Conservation (phyloP, 2,329 filamentous ascomycete species). For the Claviceps spartinae region DNA sequence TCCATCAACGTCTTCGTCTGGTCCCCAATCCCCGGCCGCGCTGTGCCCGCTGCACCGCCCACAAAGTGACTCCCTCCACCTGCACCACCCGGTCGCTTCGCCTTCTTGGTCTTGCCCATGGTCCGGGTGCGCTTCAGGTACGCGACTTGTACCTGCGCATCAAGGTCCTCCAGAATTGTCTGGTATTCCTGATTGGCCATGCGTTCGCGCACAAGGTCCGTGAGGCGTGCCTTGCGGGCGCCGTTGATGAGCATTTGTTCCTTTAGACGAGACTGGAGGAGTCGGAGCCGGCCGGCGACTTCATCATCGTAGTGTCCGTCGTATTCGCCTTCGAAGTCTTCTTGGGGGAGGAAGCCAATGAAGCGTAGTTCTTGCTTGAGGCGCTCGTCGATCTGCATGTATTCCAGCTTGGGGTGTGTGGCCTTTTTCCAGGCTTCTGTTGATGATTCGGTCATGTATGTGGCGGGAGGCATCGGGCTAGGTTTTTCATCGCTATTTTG, state of each 20-base stretch:
- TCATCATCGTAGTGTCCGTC: slow-evolving; percentile 89
- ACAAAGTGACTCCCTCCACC: slow-evolving; percentile 54
- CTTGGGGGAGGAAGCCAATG: slow-evolving; percentile 69
- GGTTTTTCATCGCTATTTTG: slow-evolving; percentile 23
- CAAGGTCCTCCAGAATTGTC: slow-evolving; percentile 92
- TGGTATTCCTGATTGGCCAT: slow-evolving; percentile 96
- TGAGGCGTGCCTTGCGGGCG: slow-evolving; percentile 73
- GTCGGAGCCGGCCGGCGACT: slow-evolving; percentile 75
- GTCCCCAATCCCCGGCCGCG: slow-evolving; percentile 76
- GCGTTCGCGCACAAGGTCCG: slow-evolving; percentile 77
- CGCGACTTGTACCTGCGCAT: slow-evolving; percentile 85
- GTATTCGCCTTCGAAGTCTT: slow-evolving; percentile 57
- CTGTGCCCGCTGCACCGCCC: slow-evolving; percentile 48
- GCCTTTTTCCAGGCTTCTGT: slow-evolving; percentile 69
- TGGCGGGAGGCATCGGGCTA: slow-evolving; percentile 47
- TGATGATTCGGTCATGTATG: slow-evolving; percentile 65
- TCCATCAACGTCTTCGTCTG: slow-evolving; percentile 88
- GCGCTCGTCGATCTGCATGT: slow-evolving; percentile 76
- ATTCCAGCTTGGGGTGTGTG: slow-evolving; percentile 64
- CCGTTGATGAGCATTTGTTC: slow-evolving; percentile 80
- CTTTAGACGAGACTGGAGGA: slow-evolving; percentile 69
- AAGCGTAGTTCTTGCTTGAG: slow-evolving; percentile 83
- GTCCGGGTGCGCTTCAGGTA: slow-evolving; percentile 93
- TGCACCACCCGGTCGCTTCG: slow-evolving; percentile 64
- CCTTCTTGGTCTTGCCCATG: slow-evolving; percentile 87